These are phyloP conservation scores for Pyracantha coccinea DNA, from an alignment of 331 rosid species.

Conservation along the genomic window DNA sequence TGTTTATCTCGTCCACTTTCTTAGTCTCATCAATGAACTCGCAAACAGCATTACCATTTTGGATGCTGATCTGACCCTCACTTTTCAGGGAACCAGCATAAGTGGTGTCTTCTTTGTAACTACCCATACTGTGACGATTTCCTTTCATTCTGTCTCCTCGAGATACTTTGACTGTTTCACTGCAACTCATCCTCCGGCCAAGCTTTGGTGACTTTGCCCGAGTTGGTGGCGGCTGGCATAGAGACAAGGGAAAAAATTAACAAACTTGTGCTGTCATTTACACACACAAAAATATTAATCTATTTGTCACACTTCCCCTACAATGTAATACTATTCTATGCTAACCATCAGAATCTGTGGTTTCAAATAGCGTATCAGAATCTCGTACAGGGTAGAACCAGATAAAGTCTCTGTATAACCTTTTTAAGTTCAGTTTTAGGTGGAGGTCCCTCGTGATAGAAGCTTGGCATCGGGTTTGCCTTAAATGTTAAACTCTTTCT, in stretches of 20 bases:
- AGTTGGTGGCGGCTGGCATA: constrained; percentile 71
- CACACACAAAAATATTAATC: neutral
- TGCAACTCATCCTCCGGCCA: constrained; percentile 73
- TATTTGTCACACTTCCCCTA: neutral
- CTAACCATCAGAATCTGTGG: constrained; percentile 11
- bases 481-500: constrained; percentile 86
- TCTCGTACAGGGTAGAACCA: constrained; percentile 13
- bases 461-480: constrained; percentile 97
- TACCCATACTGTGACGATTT: constrained; percentile 28
- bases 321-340: constrained; percentile 3
- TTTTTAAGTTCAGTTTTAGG: constrained; percentile 87
- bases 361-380: neutral
- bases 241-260: constrained; percentile 18
- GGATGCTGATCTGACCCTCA: constrained; percentile 24
- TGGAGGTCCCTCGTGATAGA: constrained; percentile 97
- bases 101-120: constrained; percentile 22
- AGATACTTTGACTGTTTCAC: constrained; percentile 29
- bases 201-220: constrained; percentile 96
- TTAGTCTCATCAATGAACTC: constrained; percentile 26
- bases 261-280: constrained; percentile 18
- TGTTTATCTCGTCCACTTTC: constrained; percentile 26
- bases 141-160: constrained; percentile 37
- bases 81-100: constrained; percentile 3
- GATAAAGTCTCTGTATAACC: constrained; percentile 33
- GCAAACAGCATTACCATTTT: constrained; percentile 18